Base-by-base conservation (phyloP, 83 land plant species). In the Thuja plicata region DNA sequence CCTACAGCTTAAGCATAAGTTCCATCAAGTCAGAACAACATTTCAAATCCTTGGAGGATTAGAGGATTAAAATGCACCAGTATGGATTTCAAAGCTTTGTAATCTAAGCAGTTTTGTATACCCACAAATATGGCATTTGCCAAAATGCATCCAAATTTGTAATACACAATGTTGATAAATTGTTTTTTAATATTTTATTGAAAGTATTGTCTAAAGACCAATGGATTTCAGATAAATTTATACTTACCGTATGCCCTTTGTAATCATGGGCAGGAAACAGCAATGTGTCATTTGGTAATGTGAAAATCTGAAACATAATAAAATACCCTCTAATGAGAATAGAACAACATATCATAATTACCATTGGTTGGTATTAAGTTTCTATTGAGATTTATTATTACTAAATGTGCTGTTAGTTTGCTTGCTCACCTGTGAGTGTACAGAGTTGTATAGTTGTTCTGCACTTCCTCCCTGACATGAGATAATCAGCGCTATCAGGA, bases 221-320 rank as follows among this genome's bases (percentile, higher is more conserved):
- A 85, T 10, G 84, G 79, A 40, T 70, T 38, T 71, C 43, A 87
- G 89, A 88, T 80, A 62, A 87, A 84, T 40, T 34, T 32, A 15
- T 76, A 41, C 99, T 94, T 91, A 98, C 99, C 27, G 95, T 95
- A 78, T 92, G 94, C 21, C 99, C 99, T 77, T 93, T 96, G 92
- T 98, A 98, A 89, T 98, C 99, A 94, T 98, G 99, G 87, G 97
- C 98, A 76, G 99, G 99, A 86, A 94, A 98, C 3, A 98, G 43
- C 74, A 96, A 76, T 66, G 99, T 97, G 37, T 97, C 98, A 87
- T 91, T 94, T 21, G 99, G 99, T 90, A 98, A 91, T 79, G 99
- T 91, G 54, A 98, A 94, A 60, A 97, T 98, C 99, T 98, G 95
- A 50, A 57, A 62, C 21, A 76, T 6, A 54, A 34, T 17, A 34